Base-by-base conservation (phyloP, 345 rosid species). In the Lenwebbia sp. region DNA sequence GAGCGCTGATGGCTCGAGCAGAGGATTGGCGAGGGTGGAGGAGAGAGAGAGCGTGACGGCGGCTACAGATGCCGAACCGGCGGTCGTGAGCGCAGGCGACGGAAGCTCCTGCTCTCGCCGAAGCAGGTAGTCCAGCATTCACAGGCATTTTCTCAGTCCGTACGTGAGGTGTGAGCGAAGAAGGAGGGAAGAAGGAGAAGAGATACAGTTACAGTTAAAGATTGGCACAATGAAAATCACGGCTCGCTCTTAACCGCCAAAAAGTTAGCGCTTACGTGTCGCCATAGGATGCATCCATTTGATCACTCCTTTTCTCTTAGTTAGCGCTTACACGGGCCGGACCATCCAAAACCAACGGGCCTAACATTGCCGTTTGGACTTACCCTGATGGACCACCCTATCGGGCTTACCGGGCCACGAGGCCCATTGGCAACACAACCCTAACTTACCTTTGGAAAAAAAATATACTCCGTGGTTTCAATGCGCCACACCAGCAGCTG, bases 241-340 rank as follows among this genome's bases (percentile, higher is more conserved):
- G 55, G 51, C 83, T 81, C 62, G 54, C 30, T 86, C 87, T 86
- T 90, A 86, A 62, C 94, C 94, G 93, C 95, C 93, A 90, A 91
- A 90, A 84, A 33, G 4, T 33, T 19, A 19, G 78, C 47, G 78
- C 78, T 70, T 19, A 70, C 78, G 78, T 70, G 78, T 70, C 78
- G 47, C 25, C 47, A 3, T 37, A 3, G 33, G 13, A 33, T 33
- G 78, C 78, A 70, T 17, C 41, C 47, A 33, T 33, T 65, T 37
- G 41, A 65, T 30, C 6, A 2, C 76, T 17, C 23, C 19, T 8
- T 21, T 8, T 2, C 4, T 9, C 10, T 21, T 21, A 9, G 25
- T 8, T 2, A 40, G n/a, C n/a, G n/a, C n/a, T 8, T 37, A 33
- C 78, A 9, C 47, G 25, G 78, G 78, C 78, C 13, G 78, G 25